Conservation (phyloP, 495 filamentous ascomycete genomes). For the Astrothelium macrocarpum region DNA sequence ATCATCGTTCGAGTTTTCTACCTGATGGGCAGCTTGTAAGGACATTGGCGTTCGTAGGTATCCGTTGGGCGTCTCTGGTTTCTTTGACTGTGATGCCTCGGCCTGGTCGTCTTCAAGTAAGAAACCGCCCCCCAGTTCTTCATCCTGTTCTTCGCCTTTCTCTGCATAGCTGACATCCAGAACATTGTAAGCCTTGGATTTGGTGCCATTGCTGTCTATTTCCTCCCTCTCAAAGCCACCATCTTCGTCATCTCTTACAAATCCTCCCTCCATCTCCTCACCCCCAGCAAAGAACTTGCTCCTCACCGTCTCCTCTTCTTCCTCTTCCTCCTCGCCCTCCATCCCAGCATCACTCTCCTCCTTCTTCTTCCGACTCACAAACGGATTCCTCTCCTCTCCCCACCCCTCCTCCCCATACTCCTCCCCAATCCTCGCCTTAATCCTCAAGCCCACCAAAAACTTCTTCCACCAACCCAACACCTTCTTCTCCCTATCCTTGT, state of each 20-base stretch:
- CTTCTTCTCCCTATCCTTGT: slow-evolving; percentile 67
- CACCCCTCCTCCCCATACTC: slow-evolving; percentile 50
- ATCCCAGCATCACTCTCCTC: background rate
- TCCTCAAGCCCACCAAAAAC: slow-evolving; percentile 73
- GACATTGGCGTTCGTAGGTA: slow-evolving; percentile 21
- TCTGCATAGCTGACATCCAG: background rate
- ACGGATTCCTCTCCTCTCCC: slow-evolving; percentile 38
- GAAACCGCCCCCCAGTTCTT: background rate
- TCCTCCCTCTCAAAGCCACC: slow-evolving; percentile 1
- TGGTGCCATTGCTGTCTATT: background rate
- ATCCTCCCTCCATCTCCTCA: slow-evolving; percentile 20
- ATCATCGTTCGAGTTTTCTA: background rate
- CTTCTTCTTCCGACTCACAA: slow-evolving; percentile 20
- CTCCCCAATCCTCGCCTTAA: slow-evolving; percentile 64
- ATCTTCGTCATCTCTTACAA: slow-evolving; percentile 20
- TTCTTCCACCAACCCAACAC: slow-evolving; percentile 75
- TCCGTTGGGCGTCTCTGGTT: background rate
- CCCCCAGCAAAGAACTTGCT: slow-evolving; percentile 19
- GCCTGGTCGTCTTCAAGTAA: background rate
- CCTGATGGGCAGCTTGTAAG: slow-evolving; percentile 23
- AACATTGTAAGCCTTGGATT: background rate
- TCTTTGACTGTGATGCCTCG: background rate
- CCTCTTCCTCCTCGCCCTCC: background rate
- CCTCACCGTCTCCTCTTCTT: slow-evolving; percentile 13
- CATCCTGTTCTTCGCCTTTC: background rate